Base-by-base conservation (phyloP, 306 rosid species). In the Trifolium subterraneum region DNA sequence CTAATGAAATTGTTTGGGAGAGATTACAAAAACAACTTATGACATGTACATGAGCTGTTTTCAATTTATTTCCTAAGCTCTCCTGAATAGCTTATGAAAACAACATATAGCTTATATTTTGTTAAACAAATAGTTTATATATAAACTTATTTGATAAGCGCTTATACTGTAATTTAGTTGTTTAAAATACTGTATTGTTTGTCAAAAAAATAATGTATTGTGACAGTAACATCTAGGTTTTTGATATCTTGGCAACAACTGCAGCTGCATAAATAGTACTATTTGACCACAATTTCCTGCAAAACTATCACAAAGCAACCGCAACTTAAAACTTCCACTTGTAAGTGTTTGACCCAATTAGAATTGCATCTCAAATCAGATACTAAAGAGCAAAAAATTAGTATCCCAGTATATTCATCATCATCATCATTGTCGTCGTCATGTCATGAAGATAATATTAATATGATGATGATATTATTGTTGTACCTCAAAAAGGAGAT, bases 401-500 rank as follows among this genome's bases (percentile, higher is more conserved):
- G 45, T 62, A 33, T n/a, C 39, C 23, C 66, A 60, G 15, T 5
- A 11, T 31, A 60, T 60, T 59, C 61, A 55, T 52, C 52, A 5
- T 51, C 25, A 7, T 51, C 3, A 9, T 58, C 60, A 54, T n/a
- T 18, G 1, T 51, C 12, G 2, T 3, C 29, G 3, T 27, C 4
- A 27, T 27, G 11, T 19, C 31, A 56, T 10, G 11, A 56, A 22
- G 11, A 19, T 55, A 19, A 1, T 55, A 4, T 22, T 8, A 22
- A 55, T 35, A 62, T 62, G 68, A 63, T 62, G 68, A 63, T 35
- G 10, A 64, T n/a, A 62, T 18, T 1, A 39, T 7, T 7, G 3
- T 4, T 7, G n/a, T 56, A 95, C 99, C 97, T 95, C 97, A 3
- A 79, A 79, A 51, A 95, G 85, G 51, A 90, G 88, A 88, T 80